A percentile compares a stretch with the other conserved stretches of the same genome.
Conservation (phyloP, 257 asterid species). For the Lycium ferocissimum region DNA sequence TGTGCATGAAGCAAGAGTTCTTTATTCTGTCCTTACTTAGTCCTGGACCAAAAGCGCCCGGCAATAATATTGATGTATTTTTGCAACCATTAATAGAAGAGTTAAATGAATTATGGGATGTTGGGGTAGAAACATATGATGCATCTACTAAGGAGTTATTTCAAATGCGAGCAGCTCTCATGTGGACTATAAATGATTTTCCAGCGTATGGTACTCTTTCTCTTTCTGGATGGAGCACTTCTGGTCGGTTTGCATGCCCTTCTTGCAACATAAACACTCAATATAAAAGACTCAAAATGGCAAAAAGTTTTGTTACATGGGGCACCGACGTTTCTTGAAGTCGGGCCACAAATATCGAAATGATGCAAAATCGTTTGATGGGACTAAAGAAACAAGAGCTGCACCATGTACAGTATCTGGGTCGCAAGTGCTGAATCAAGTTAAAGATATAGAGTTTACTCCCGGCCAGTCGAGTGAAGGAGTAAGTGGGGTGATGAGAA, state of each 20-base stretch:
- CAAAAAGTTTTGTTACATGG: no score
- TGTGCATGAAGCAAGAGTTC: constrained; percentile 11
- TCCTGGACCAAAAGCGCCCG: neutral
- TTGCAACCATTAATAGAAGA: constrained; percentile 32
- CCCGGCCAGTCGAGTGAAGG: neutral
- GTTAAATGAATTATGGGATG: neutral
- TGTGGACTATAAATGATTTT: constrained; percentile 32
- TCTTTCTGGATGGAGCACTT: neutral
- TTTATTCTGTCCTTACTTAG: neutral
- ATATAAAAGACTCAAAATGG: no score
- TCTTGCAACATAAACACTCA: neutral
- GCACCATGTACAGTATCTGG: neutral
- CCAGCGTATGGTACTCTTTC: constrained; percentile 23
- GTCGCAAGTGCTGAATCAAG: neutral
- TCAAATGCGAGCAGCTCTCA: neutral
- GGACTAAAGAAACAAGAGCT: neutral
- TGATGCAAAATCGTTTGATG: neutral
- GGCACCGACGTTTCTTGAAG: neutral
- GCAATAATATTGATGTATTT: neutral
- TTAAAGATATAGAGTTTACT: neutral
- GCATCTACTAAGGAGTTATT: neutral
- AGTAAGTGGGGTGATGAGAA: neutral
- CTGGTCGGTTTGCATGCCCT: constrained; percentile 23
- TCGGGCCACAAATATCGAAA: neutral
- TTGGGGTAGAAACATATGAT: no score